Conservation (phyloP, 1,284 basidiomycete species). For the Cryptococcus hybrid region DNA sequence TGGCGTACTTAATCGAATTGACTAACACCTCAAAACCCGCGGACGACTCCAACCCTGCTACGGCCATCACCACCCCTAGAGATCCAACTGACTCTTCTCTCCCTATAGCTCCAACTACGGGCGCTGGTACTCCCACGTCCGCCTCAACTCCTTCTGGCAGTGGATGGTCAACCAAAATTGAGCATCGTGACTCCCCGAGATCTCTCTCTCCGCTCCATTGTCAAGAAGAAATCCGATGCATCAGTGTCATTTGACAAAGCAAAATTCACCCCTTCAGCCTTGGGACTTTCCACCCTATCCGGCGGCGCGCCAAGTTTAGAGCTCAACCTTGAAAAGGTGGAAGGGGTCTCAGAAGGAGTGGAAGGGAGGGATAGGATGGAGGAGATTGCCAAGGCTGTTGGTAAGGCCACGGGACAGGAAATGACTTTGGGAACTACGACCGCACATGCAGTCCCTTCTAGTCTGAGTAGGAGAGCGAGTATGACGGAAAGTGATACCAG, state of each 20-base stretch:
- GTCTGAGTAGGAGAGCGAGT: background rate
- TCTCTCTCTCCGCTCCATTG: conserved; percentile 26
- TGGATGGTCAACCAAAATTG: conserved; percentile 26
- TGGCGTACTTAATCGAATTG: conserved; percentile 30
- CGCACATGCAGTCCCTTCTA: background rate
- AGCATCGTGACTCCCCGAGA: conserved; percentile 34
- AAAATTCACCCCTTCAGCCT: conserved; percentile 5
- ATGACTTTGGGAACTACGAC: conserved; percentile 5
- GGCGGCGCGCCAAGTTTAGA: conserved; percentile 23
- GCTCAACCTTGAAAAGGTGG: conserved; percentile 26
- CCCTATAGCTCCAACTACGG: background rate
- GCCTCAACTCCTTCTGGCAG: background rate
- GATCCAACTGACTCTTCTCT: background rate
- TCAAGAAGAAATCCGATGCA: conserved; percentile 33
- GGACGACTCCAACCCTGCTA: background rate
- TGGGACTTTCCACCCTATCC: conserved; percentile 14
- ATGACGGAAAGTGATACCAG: background rate
- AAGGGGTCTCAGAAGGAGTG: conserved; percentile 17
- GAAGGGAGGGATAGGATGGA: conserved; percentile 16
- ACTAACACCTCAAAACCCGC: conserved; percentile 5
- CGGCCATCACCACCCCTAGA: background rate
- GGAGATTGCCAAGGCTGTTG: conserved; percentile 27
- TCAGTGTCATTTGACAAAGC: conserved; percentile 14
- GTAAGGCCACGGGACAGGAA: conserved; percentile 28
- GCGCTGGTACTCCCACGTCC: background rate